Conservation (phyloP, 2,329 filamentous ascomycete genomes). For the Pleurostoma richardsiae region DNA sequence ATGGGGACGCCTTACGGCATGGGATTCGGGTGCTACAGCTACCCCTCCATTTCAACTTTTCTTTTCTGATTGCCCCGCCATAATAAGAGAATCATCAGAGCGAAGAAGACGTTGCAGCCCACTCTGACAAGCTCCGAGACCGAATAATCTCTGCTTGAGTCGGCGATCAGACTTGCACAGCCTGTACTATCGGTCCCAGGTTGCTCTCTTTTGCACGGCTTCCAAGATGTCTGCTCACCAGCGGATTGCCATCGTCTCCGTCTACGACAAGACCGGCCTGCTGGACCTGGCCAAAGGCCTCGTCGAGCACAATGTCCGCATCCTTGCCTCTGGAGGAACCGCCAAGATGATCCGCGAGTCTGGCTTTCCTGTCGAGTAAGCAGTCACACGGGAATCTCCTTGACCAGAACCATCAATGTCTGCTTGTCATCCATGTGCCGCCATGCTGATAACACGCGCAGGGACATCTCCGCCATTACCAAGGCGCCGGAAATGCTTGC, state of each 20-base stretch:
- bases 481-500: conserved; percentile 95
- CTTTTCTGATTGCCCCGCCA: too few species aligned
- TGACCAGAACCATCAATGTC: neutral
- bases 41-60: too few species aligned
- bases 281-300: conserved; percentile 90
- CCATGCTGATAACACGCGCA: conserved; percentile 25
- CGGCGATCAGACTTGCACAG: too few species aligned
- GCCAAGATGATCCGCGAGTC: conserved; percentile 96
- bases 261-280: conserved; percentile 97
- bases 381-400: neutral
- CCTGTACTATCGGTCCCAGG: too few species aligned
- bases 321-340: conserved; percentile 92
- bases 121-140: too few species aligned
- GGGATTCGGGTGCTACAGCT: too few species aligned
- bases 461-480: conserved; percentile 96
- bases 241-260: conserved; percentile 84
- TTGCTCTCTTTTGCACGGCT: too few species aligned
- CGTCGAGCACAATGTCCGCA: conserved; percentile 80
- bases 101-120: too few species aligned
- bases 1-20: too few species aligned
- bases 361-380: conserved; percentile 90
- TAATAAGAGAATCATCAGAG: too few species aligned
- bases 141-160: too few species aligned
- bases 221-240: conserved; percentile 33
- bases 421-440: neutral